Evolutionary conservation across 192 early-diverging fungal species (phyloP), one percentile per base, ranked within the genome.

Genomic region (Umbelopsis ramanniana): DNA sequence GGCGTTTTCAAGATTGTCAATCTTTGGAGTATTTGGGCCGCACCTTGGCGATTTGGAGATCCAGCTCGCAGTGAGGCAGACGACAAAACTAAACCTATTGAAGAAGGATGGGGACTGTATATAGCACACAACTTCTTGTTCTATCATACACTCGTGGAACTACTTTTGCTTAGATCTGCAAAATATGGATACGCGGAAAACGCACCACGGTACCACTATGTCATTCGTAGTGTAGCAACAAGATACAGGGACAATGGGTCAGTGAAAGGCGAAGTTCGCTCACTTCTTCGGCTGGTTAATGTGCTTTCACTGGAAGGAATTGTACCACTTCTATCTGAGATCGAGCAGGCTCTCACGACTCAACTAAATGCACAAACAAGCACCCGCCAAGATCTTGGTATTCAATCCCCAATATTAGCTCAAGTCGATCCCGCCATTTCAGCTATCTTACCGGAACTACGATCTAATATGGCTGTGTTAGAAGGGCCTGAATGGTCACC

Each of bases 11-110:
- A 63, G 57, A n/a, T 63, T 6, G 17, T 37, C 2, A 63, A 63
- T 63, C 26, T 63, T 17, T 63, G 57, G 57, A 63, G 57, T 19
- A 63, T 63, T 12, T 63, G 57, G 57, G 57, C 57, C 12, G 57
- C 57, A 19, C 57, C 57, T 19, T 63, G 57, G 57, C 19, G 57
- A 19, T 37, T 63, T 11, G 57, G 57, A 63, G 33, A 37, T 19
- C 29, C 57, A 37, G 57, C 57, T 12, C 57, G 57, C 8, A 63
- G 57, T 19, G 33, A 63, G 15, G 57, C 26, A 17, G 57, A 63
- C 17, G 33, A 29, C 57, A 63, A 17, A 17, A 63, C 57, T 12
- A 63, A 63, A 19, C 57, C 57, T 35, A 37, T 63, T 19, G 57
- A 63, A 5, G 57, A 63, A 37, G 57, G 57, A 63, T 63, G 57